Percentiles rank a stretch among this genome's conserved stretches.
Conservation (phyloP, 2,329 filamentous ascomycete genomes). For the Aspergillus caelatus region DNA sequence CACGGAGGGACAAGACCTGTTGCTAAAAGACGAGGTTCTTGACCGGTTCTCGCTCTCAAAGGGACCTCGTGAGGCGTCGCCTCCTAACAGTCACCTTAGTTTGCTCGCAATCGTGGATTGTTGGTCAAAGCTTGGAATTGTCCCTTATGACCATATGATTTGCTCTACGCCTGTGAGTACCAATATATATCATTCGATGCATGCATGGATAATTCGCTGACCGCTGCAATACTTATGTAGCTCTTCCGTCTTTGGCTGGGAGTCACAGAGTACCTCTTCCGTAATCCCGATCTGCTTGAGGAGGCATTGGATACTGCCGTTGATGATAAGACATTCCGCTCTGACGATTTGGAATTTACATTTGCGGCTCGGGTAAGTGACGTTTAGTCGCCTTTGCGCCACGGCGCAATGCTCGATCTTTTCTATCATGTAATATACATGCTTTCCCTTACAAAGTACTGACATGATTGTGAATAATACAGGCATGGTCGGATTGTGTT, state of each 20-base stretch:
- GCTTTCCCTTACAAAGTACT: conserved; percentile 4
- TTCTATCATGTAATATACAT: not conserved
- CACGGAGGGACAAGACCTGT: conserved; percentile 62
- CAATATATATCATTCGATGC: not conserved
- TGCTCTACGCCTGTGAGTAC: conserved; percentile 81
- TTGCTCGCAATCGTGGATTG: conserved; percentile 97
- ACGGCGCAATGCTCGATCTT: not conserved
- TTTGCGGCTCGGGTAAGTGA: conserved; percentile 76
- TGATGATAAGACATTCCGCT: conserved; percentile 87
- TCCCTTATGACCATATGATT: conserved; percentile 99
- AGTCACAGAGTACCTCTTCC: conserved; percentile 95
- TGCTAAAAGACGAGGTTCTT: conserved; percentile 78
- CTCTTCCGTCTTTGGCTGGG: conserved; percentile 95
- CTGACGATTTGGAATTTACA: conserved; percentile 94
- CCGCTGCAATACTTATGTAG: conserved; percentile 34
- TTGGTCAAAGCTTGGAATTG: conserved; percentile 91
- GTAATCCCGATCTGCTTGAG: conserved; percentile 76
- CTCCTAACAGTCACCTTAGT: conserved; percentile 86
- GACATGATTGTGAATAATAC: conserved; percentile 7
- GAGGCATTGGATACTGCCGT: conserved; percentile 84
- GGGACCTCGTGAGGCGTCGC: conserved; percentile 66
- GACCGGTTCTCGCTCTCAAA: conserved; percentile 85
- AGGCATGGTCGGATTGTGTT: conserved; percentile 94
- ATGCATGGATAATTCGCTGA: not conserved
- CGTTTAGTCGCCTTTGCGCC: not conserved